Evolutionary conservation across 2,329 filamentous ascomycete species (phyloP).

Genomic region (Penicillium psychrosexuale): DNA sequence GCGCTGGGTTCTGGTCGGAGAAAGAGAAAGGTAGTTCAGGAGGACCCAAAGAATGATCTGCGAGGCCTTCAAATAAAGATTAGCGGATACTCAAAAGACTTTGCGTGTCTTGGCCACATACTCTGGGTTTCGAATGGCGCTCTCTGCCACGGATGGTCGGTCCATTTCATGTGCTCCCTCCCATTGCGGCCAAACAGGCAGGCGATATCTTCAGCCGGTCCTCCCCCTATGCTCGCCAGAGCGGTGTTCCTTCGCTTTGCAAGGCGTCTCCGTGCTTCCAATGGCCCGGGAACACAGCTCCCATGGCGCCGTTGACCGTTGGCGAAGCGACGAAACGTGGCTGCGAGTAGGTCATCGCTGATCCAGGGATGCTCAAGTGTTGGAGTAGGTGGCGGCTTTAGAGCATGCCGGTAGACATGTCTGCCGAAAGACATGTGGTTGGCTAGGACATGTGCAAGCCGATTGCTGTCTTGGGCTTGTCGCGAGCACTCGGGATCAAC

Average conservation of each 20-base stretch:
- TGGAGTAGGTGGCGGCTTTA: constrained; percentile 27
- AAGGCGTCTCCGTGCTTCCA: constrained; percentile 58
- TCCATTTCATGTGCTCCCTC: constrained; percentile 39
- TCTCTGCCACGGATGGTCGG: constrained; percentile 26
- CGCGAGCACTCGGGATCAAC: constrained; percentile 6
- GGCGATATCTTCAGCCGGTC: constrained; percentile 37
- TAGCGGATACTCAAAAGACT: neutral
- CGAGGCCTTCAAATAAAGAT: constrained; percentile 15
- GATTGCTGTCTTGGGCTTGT: constrained; percentile 18
- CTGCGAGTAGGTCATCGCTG: constrained; percentile 44
- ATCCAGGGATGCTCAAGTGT: constrained; percentile 44
- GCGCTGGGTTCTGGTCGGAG: constrained; percentile 18
- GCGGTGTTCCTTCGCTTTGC: constrained; percentile 56
- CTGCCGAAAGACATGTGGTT: constrained; percentile 43
- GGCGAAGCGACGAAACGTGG: constrained; percentile 49
- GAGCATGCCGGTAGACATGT: constrained; percentile 42
- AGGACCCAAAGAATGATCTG: constrained; percentile 17
- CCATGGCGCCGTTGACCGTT: constrained; percentile 53
- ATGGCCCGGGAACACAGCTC: constrained; percentile 60
- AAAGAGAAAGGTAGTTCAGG: constrained; percentile 19
- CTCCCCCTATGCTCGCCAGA: constrained; percentile 38
- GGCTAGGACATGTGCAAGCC: constrained; percentile 21
- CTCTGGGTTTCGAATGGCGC: constrained; percentile 23
- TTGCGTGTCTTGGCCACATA: constrained; percentile 9
- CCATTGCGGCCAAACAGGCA: constrained; percentile 44